A percentile compares a stretch with the other conserved stretches of the same genome.
phyloP scores from a whole-genome alignment of 2,329 filamentous ascomycete genomes.

The Phialocephala subalpina region DNA sequence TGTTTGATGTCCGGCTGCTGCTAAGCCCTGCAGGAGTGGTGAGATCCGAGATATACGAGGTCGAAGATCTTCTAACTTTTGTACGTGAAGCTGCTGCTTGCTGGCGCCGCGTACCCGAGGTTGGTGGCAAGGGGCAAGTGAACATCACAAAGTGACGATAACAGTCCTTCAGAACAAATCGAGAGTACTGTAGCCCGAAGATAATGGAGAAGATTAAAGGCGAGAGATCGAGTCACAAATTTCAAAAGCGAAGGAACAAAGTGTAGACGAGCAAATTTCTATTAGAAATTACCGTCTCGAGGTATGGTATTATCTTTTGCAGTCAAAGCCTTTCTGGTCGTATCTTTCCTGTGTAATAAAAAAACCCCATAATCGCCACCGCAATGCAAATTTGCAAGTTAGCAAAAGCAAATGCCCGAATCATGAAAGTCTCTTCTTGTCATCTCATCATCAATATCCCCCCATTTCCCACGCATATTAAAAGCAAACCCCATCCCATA shows the following conservation, averaged over 20 bases:
- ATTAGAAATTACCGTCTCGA: neutral
- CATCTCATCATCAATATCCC: too few species aligned
- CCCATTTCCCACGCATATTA: neutral
- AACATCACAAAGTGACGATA: neutral
- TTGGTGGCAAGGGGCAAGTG: neutral
- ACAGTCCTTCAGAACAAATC: too few species aligned
- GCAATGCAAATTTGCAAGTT: neutral
- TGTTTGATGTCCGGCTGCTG: neutral
- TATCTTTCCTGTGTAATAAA: neutral
- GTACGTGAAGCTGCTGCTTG: neutral
- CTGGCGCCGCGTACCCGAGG: neutral
- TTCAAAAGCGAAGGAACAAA: neutral
- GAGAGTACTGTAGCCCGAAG: too few species aligned
- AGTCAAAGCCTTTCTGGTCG: neutral
- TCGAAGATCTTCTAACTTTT: neutral
- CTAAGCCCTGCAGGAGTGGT: neutral
- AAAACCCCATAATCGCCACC: neutral
- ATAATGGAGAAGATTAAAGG: too few species aligned
- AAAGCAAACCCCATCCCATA: neutral
- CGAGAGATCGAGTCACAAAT: too few species aligned
- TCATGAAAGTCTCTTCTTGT: neutral
- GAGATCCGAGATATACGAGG: neutral
- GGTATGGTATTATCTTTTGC: neutral
- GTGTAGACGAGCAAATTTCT: neutral
- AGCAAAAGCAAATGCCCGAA: constrained; percentile 3